Conservation (phyloP, 805 yeast genomes). For the Candida oleophila region DNA sequence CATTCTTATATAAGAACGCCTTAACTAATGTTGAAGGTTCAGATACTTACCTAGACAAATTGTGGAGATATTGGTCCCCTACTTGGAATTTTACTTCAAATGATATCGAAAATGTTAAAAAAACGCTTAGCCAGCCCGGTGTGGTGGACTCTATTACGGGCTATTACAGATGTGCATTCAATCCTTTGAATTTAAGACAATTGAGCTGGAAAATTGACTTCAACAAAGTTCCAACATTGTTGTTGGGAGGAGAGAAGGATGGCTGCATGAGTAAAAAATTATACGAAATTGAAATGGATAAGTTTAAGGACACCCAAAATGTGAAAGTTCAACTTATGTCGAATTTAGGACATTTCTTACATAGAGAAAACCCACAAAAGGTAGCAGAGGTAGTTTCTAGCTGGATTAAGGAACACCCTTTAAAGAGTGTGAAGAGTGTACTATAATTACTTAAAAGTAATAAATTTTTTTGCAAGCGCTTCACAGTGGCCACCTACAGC, state of each 20-base stretch:
- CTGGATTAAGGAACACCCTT: constrained; percentile 2
- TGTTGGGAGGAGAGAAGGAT: constrained; percentile 38
- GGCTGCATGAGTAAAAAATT: constrained; percentile 35
- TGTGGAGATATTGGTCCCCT: constrained; percentile 43
- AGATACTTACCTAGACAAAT: constrained; percentile 24
- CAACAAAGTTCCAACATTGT: constrained; percentile 33
- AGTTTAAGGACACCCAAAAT: constrained; percentile 15
- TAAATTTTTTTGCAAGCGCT: too few relatives aligned
- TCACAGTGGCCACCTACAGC: too few relatives aligned
- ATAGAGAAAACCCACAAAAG: constrained; percentile 34
- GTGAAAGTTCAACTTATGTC: constrained; percentile 23
- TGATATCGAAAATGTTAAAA: constrained; percentile 27
- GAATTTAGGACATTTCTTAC: constrained; percentile 39
- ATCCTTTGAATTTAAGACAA: constrained; percentile 17
- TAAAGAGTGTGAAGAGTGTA: too few relatives aligned
- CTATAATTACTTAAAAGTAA: too few relatives aligned
- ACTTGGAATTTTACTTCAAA: constrained; percentile 27
- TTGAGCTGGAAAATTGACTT: constrained; percentile 29
- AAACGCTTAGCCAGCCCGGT: constrained; percentile 22
- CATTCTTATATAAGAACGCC: constrained; percentile 20
- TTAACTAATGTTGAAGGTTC: constrained; percentile 15
- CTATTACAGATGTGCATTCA: constrained; percentile 33
- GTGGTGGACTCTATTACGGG: constrained; percentile 36
- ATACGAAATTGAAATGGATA: constrained; percentile 22
- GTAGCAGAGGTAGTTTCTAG: constrained; percentile 11